Percentiles rank a stretch among this genome's conserved stretches.
Evolutionary conservation across 306 rosid species (phyloP).

Genomic region (Acacia crassicarpa): DNA sequence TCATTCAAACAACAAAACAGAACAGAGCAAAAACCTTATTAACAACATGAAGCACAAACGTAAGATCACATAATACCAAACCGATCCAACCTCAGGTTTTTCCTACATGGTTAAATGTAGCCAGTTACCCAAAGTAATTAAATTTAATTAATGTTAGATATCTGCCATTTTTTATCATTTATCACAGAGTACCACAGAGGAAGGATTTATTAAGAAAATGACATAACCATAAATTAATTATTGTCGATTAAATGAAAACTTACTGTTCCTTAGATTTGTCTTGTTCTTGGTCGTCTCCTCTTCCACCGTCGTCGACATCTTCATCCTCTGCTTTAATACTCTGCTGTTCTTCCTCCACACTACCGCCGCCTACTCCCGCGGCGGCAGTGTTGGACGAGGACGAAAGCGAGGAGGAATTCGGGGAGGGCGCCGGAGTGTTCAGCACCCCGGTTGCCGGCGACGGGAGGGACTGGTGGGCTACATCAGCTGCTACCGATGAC

Average conservation of each 20-base stretch:
- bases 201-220: not conserved
- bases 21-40: not conserved
- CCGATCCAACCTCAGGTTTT: not conserved
- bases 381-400: slow-evolving; percentile 49
- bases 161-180: not conserved
- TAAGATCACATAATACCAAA: not conserved
- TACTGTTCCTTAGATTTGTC: slow-evolving; percentile 70
- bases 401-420: slow-evolving; percentile 68
- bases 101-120: not conserved
- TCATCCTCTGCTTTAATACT: slow-evolving; percentile 34
- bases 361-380: not conserved
- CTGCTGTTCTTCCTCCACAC: slow-evolving; percentile 20
- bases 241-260: slow-evolving; percentile 24
- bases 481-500: not conserved
- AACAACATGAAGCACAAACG: not conserved
- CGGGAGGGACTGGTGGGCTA: slow-evolving; percentile 18
- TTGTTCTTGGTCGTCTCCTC: slow-evolving; percentile 42
- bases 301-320: slow-evolving; percentile 18
- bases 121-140: not conserved
- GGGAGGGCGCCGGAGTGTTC: slow-evolving; percentile 66
- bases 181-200: not conserved
- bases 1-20: not conserved
- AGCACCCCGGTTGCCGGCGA: slow-evolving; percentile 60
- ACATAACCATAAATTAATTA: not conserved
- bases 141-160: not conserved